Percentiles rank a stretch among this genome's conserved stretches.
These are phyloP conservation scores for Blastobotrys muscicola DNA, from an alignment of 805 yeast genomes.

Conservation along the genomic window DNA sequence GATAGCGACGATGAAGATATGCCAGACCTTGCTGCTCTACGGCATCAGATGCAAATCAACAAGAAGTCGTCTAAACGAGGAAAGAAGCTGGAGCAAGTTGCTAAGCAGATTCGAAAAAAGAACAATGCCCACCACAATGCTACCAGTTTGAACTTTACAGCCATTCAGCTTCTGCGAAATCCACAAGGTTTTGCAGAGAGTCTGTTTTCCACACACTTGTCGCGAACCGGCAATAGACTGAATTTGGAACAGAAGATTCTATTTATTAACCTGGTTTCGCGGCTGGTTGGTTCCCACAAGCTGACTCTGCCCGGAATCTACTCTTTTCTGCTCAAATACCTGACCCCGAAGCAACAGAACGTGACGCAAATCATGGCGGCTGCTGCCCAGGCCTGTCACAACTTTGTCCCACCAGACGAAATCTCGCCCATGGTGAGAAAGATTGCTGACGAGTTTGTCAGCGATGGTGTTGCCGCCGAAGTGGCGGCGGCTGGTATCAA, in stretches of 20 bases:
- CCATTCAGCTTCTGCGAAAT: conserved; percentile 86
- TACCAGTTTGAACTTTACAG: conserved; percentile 81
- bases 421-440: conserved; percentile 73
- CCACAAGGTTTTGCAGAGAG: conserved; percentile 97
- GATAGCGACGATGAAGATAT: conserved; percentile 45
- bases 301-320: conserved; percentile 82
- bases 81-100: conserved; percentile 68
- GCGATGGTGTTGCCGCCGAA: conserved; percentile 97
- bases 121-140: conserved; percentile 43
- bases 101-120: conserved; percentile 46
- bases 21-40: conserved; percentile 58
- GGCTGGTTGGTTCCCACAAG: conserved; percentile 92
- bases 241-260: conserved; percentile 83
- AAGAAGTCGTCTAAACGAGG: conserved; percentile 75
- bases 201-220: conserved; percentile 61
- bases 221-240: conserved; percentile 58
- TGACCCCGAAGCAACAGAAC: conserved; percentile 88
- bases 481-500: conserved; percentile 98
- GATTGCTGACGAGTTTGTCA: conserved; percentile 93
- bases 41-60: conserved; percentile 74
- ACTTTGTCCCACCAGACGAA: conserved; percentile 92
- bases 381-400: conserved; percentile 93
- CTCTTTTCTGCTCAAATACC: conserved; percentile 76
- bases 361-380: conserved; percentile 98
- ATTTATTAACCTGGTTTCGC: conserved; percentile 76